These are phyloP conservation scores for Emiliania huxleyi DNA, from an alignment of 78 protist species.

Conservation along the genomic window DNA sequence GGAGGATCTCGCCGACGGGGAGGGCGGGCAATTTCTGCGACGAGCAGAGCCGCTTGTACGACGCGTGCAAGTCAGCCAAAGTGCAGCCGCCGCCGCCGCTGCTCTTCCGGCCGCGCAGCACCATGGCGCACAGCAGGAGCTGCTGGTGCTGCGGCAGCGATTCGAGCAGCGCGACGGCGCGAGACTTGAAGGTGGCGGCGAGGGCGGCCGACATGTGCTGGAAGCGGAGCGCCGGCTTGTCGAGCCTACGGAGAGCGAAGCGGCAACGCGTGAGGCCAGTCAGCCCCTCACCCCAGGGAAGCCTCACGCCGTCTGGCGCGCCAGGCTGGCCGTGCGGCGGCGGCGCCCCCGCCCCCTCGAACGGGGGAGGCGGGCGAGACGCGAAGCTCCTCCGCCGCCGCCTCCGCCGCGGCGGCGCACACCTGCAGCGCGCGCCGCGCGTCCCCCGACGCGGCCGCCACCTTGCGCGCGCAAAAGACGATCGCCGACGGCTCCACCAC, in stretches of 20 bases:
- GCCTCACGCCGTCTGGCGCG: too few species aligned
- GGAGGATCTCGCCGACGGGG: neutral
- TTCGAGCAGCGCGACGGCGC: neutral
- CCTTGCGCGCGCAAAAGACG: neutral
- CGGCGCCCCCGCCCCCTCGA: too few species aligned
- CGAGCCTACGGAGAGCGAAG: too few species aligned
- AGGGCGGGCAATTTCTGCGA: neutral
- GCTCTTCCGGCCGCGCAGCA: neutral
- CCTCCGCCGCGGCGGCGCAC: neutral
- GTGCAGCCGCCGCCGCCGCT: neutral
- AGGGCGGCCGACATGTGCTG: neutral
- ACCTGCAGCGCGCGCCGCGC: neutral
- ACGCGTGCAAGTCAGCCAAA: neutral
- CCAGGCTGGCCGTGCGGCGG: too few species aligned
- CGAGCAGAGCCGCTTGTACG: neutral
- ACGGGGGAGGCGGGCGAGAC: too few species aligned
- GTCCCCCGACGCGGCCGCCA: neutral
- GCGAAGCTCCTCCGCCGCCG: neutral
- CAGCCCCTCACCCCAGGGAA: too few species aligned
- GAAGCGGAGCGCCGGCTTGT: neutral
- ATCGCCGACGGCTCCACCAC: neutral
- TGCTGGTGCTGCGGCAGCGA: constrained; percentile 24
- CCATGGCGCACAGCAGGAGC: neutral
- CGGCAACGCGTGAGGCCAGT: too few species aligned
- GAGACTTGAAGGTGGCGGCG: neutral